A percentile compares a stretch with the other conserved stretches of the same genome.
phyloP scores from a whole-genome alignment of 2,329 filamentous ascomycete species.

The Cladosporium sp. region DNA sequence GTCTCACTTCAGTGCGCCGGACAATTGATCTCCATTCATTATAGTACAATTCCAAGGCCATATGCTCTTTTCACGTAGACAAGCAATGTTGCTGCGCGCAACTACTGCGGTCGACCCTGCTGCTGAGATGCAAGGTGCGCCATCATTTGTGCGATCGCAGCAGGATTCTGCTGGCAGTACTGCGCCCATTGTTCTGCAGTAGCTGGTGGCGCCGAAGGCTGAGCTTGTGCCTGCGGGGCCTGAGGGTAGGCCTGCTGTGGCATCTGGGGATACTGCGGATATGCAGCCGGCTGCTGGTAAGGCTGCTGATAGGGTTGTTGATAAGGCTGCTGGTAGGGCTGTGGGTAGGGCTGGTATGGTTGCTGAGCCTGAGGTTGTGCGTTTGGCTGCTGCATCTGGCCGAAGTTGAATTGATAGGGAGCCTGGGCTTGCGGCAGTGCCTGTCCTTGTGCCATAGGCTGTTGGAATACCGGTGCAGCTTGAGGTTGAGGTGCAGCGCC shows the following conservation, averaged over 20 bases:
- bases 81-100: neutral
- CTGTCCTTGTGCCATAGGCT: neutral
- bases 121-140: constrained; percentile 5
- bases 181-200: constrained; percentile 1
- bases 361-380: constrained; percentile 10
- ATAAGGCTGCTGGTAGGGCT: constrained; percentile 11
- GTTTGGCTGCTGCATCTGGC: neutral
- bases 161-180: neutral
- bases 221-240: constrained; percentile 21
- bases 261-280: constrained; percentile 18
- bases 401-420: neutral
- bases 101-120: neutral
- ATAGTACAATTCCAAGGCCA: no score
- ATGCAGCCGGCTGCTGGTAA: constrained; percentile 24
- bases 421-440: neutral
- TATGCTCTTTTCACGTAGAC: no score
- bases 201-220: constrained; percentile 17
- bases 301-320: constrained; percentile 10
- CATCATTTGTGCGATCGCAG: neutral
- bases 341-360: neutral
- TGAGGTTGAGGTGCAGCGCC: constrained; percentile 9
- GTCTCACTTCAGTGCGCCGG: no score
- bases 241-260: constrained; percentile 9
- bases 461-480: neutral
- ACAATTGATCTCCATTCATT: no score